Percentiles rank a stretch among this genome's conserved stretches.
phyloP scores from a whole-genome alignment of 148 eudicot genomes.

The Fallopia convolvulus region DNA sequence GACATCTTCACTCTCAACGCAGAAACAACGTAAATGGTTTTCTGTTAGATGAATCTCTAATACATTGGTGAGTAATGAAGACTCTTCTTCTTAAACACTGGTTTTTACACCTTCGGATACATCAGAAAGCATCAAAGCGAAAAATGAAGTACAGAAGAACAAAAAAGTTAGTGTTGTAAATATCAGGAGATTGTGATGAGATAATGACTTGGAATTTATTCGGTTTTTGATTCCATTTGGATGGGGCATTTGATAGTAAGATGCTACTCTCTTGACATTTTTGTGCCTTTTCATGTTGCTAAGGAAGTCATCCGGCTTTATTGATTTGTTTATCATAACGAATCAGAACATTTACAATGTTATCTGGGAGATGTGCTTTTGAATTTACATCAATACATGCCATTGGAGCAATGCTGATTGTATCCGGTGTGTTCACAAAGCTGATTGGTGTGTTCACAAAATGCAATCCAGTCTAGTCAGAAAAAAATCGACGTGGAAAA shows the following conservation, averaged over 20 bases:
- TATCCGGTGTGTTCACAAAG: not conserved
- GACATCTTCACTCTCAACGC: not conserved
- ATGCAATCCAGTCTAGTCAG: not conserved
- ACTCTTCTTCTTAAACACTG: not conserved
- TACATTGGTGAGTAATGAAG: not conserved
- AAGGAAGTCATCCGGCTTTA: not conserved
- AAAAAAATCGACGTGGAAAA: no score
- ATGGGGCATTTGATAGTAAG: constrained; percentile 4
- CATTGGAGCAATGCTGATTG: not conserved
- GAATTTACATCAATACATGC: not conserved
- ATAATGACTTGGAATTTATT: constrained; percentile 3
- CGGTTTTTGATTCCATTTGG: constrained; percentile 6
- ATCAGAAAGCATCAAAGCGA: not conserved
- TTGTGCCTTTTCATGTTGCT: not conserved
- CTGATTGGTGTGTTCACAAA: not conserved
- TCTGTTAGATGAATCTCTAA: not conserved
- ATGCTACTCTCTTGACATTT: constrained; percentile 2
- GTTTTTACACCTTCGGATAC: constrained; percentile 7
- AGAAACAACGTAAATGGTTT: not conserved
- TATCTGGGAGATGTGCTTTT: not conserved
- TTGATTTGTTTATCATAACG: not conserved
- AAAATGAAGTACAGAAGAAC: not conserved
- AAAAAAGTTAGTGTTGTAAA: not conserved
- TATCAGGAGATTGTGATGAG: not conserved
- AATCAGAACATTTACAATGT: not conserved